These are phyloP conservation scores for Botrytis medusae DNA, from an alignment of 2,329 filamentous ascomycete genomes.

Conservation along the genomic window DNA sequence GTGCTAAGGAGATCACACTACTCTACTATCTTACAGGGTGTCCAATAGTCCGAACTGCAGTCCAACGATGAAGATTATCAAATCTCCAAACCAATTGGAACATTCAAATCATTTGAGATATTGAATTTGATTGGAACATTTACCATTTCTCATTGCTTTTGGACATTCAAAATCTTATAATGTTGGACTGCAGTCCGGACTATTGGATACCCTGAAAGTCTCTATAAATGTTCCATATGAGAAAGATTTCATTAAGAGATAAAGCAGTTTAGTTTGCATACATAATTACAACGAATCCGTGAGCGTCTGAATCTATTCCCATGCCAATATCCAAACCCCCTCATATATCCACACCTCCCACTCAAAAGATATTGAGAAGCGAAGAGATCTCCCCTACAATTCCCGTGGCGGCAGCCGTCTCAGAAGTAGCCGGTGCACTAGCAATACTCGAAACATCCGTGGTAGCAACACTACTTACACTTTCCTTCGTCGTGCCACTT, in stretches of 20 bases:
- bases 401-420: not conserved
- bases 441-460: not conserved
- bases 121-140: too few species aligned
- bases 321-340: not conserved
- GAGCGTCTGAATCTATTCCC: not conserved
- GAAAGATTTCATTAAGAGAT: not conserved
- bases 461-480: not conserved
- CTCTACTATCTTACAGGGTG: too few species aligned
- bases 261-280: not conserved
- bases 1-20: not conserved
- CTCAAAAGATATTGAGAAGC: not conserved
- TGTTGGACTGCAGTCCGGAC: too few species aligned
- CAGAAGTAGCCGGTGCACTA: not conserved
- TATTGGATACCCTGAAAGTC: too few species aligned
- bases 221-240: not conserved
- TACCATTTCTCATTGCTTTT: too few species aligned
- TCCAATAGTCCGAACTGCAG: too few species aligned
- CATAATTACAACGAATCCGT: not conserved
- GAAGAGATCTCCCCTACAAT: not conserved
- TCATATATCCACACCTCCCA: not conserved
- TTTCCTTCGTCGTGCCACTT: not conserved
- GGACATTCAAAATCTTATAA: too few species aligned
- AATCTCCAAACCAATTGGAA: too few species aligned
- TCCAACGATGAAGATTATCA: too few species aligned
- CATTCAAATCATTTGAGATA: too few species aligned